Evolutionary conservation across 2,329 filamentous ascomycete genomes (phyloP).

Genomic region (Endocalyx cinctus): DNA sequence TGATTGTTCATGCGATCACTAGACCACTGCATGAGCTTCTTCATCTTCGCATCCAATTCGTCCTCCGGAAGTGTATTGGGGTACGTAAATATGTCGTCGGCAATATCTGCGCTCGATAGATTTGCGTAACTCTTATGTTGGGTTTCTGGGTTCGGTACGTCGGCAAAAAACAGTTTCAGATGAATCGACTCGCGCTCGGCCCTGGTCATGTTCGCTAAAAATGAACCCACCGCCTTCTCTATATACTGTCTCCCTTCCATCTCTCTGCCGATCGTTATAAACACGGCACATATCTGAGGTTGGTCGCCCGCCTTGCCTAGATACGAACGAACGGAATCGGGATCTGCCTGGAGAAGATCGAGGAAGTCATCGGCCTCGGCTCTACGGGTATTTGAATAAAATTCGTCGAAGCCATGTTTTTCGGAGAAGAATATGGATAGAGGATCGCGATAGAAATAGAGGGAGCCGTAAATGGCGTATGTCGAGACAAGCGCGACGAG

Average conservation of each 20-base stretch:
- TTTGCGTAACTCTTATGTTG: conserved; percentile 21
- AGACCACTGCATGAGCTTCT: conserved; percentile 15
- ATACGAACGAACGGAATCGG: conserved; percentile 7
- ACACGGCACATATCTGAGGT: conserved; percentile 23
- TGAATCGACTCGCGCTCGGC: conserved; percentile 21
- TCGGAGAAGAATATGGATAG: conserved; percentile 28
- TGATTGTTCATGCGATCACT: conserved; percentile 15
- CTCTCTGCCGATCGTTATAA: conserved; percentile 23
- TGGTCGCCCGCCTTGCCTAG: conserved; percentile 18
- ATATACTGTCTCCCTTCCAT: conserved; percentile 25
- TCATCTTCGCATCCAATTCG: conserved; percentile 15
- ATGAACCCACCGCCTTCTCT: conserved; percentile 26
- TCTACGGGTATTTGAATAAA: conserved; percentile 25
- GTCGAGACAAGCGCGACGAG: conserved; percentile 18
- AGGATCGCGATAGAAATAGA: conserved; percentile 27
- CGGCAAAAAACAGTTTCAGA: conserved; percentile 27
- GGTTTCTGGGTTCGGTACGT: conserved; percentile 20
- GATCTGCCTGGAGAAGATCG: conserved; percentile 15
- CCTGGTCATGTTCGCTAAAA: conserved; percentile 25
- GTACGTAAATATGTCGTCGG: conserved; percentile 25
- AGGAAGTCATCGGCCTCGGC: conserved; percentile 24
- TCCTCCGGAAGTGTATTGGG: conserved; percentile 12
- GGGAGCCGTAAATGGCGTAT: conserved; percentile 24
- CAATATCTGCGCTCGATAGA: conserved; percentile 15
- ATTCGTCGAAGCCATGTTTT: conserved; percentile 24